Evolutionary conservation across 2,329 filamentous ascomycete species (phyloP).

Genomic region (Ambrosiella beaveri): DNA sequence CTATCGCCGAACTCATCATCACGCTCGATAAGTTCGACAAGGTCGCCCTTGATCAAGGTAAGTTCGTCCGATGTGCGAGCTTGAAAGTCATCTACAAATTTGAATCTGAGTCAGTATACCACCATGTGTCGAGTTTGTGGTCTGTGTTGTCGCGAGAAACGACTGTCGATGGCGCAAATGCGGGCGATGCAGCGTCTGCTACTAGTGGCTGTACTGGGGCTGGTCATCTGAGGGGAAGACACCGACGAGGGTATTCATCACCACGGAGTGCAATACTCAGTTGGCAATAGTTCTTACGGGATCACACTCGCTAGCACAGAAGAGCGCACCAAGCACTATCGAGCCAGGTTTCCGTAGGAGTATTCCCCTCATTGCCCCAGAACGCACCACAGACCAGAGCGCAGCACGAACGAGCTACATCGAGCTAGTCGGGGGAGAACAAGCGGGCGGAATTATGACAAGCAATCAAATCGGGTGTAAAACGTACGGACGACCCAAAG

Average conservation of each 20-base stretch:
- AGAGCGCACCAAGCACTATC: background rate
- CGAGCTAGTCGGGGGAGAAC: background rate
- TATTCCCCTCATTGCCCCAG: background rate
- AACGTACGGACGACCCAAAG: constrained; percentile 55
- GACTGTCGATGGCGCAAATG: background rate
- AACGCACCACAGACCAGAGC: background rate
- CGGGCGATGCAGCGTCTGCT: background rate
- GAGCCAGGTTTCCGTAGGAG: background rate
- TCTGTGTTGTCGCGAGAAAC: background rate
- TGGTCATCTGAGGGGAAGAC: background rate
- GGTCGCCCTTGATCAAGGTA: constrained; percentile 67
- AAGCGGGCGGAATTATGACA: constrained; percentile 1
- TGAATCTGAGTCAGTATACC: constrained; percentile 3
- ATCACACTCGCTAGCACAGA: background rate
- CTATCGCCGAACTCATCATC: constrained; percentile 82
- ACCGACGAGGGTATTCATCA: background rate
- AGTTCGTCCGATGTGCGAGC: constrained; percentile 88
- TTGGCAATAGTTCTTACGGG: background rate
- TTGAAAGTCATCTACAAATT: constrained; percentile 61
- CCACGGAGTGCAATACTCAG: background rate
- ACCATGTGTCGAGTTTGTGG: background rate
- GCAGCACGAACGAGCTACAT: background rate
- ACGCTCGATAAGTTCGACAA: constrained; percentile 66
- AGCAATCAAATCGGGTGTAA: background rate
- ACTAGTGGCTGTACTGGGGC: background rate